Conservation (phyloP, 345 rosid genomes). For the Eucalyptus pumila region DNA sequence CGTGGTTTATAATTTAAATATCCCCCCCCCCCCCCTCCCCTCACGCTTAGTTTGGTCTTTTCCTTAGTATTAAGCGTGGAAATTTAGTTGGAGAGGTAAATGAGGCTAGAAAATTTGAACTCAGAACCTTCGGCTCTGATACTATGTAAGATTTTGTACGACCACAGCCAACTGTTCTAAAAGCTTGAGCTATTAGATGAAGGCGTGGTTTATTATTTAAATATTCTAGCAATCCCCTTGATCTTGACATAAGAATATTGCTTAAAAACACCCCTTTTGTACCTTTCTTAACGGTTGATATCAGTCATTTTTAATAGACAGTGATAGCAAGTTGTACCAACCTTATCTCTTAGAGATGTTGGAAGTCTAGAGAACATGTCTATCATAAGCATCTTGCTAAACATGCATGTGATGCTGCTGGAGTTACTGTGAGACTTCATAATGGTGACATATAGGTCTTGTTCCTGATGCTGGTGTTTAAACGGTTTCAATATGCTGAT, state of each 20-base stretch:
- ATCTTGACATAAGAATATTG: not conserved
- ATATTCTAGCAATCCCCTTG: not conserved
- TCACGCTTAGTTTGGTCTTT: too few relatives aligned
- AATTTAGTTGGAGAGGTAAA: too few relatives aligned
- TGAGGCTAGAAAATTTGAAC: too few relatives aligned
- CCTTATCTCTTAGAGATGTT: not conserved
- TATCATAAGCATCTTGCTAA: not conserved
- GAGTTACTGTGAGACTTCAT: not conserved
- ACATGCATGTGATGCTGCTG: not conserved
- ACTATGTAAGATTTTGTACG: too few relatives aligned
- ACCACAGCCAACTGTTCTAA: too few relatives aligned
- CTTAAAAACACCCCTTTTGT: not conserved
- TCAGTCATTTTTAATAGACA: not conserved
- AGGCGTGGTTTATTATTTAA: too few relatives aligned
- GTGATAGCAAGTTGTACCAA: not conserved
- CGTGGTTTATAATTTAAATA: too few relatives aligned
- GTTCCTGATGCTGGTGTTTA: not conserved
- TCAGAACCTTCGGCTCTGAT: rapidly evolving
- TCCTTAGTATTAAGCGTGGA: too few relatives aligned
- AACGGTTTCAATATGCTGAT: not conserved
- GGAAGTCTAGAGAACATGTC: not conserved
- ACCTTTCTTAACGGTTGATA: not conserved
- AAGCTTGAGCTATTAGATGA: too few relatives aligned
- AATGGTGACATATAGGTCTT: not conserved
- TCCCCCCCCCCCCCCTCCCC: too few relatives aligned